A percentile compares a stretch with the other conserved stretches of the same genome.
These are phyloP conservation scores for Zizania latifolia DNA, from an alignment of 176 grass and related monocot species.

Conservation along the genomic window DNA sequence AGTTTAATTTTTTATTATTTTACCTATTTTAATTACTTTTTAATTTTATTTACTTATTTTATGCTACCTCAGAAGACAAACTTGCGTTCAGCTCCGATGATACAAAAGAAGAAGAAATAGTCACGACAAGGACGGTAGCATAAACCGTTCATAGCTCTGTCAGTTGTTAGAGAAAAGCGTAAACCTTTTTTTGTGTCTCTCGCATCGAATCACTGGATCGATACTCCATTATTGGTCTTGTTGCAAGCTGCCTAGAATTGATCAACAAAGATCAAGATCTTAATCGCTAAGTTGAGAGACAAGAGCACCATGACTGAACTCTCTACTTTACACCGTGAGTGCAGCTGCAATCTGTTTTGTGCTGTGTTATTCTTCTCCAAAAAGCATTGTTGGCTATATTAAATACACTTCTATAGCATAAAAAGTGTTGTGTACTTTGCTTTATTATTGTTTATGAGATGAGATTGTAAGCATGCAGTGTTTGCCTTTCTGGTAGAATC, in stretches of 20 bases:
- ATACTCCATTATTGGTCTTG: slow-evolving; percentile 21
- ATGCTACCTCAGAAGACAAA: too few relatives aligned
- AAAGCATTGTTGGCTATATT: neutral
- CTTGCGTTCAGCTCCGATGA: too few relatives aligned
- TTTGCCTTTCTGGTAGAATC: slow-evolving; percentile 10
- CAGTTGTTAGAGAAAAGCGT: neutral
- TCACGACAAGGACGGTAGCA: slow-evolving; percentile 7
- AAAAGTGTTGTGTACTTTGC: neutral
- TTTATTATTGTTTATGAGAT: neutral
- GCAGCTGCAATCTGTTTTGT: neutral
- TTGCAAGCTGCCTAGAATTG: slow-evolving; percentile 22
- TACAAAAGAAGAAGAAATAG: neutral
- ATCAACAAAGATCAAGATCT: slow-evolving; percentile 31
- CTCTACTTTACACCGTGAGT: slow-evolving; percentile 19
- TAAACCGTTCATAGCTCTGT: neutral
- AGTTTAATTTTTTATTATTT: too few relatives aligned
- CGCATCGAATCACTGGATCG: neutral
- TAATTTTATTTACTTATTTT: too few relatives aligned
- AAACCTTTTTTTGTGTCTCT: neutral
- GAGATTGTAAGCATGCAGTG: neutral
- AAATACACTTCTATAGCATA: neutral
- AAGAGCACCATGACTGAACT: slow-evolving; percentile 18
- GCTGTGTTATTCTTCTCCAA: slow-evolving; percentile 4
- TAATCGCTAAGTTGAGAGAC: slow-evolving; percentile 31
- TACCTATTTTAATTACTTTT: too few relatives aligned